Evolutionary conservation across 108 stramenopile genomes (phyloP), one percentile per base, ranked within the genome.

Genomic region (Seminavis robusta): DNA sequence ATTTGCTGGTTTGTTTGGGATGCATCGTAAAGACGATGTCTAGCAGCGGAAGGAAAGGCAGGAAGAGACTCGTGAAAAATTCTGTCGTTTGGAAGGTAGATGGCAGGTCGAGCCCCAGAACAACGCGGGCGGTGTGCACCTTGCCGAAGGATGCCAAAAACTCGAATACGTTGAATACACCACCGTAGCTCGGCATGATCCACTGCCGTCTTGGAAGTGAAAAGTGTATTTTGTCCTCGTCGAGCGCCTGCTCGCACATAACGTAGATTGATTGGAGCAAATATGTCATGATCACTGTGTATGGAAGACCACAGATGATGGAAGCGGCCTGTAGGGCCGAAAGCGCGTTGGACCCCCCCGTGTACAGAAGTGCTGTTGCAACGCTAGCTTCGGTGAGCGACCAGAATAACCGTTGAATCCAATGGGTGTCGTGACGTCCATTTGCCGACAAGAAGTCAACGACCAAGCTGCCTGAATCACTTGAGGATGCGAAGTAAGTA

Each of bases 391-490:
- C 59, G 15, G 78, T 84, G 40, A 80, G 41, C 11, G 78, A 75
- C 83, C 78, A 84, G 51, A 84, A 71, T 11, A 84, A 52, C 16
- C 83, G 71, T 59, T 84, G 83, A 20, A 71, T 37, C 56, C 61
- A 71, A 38, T 74, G 77, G 17, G 62, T 52, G 10, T 77, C 83
- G 48, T 76, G 56, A 26, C 30, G 38, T 21, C 78, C 83, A 56
- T 84, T 84, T 2, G 74, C 56, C 17, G 78, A 62, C 2, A 84
- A 40, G 24, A 63, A 33, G 45, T 84, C 82, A 28, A 84, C 78
- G 39, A 84, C 59, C 46, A 84, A 60, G 27, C 71, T 73, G 19
- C 78, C 82, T 47, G 78, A 77, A 52, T 84, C 83, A 16, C 79
- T 77, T 2, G 76, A 77, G 13, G 83, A 80, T 42, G 80, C 57